Evolutionary conservation across 2,329 filamentous ascomycete genomes (phyloP).

Genomic region (Pseudodiploospora longispora): DNA sequence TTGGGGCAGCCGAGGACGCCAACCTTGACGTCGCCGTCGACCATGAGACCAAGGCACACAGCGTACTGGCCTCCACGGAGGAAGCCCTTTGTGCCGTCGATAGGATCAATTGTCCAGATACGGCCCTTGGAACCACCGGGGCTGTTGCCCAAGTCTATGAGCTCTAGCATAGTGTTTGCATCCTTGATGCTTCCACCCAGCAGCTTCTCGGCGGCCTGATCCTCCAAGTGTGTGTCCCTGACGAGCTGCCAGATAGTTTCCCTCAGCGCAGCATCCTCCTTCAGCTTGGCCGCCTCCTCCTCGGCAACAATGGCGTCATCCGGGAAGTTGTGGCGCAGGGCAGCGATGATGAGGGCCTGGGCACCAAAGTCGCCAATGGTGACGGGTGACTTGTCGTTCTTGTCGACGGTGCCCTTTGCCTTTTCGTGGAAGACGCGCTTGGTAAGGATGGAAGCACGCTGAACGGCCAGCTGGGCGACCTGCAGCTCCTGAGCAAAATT

Average conservation of each 20-base stretch:
- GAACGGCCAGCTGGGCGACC: constrained; percentile 80
- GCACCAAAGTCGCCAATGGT: constrained; percentile 98
- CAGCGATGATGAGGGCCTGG: constrained; percentile 89
- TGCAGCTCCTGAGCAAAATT: constrained; percentile 69
- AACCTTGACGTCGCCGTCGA: constrained; percentile 88
- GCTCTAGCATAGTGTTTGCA: constrained; percentile 57
- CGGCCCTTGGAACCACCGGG: constrained; percentile 64
- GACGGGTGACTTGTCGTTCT: constrained; percentile 92
- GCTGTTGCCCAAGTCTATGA: constrained; percentile 62
- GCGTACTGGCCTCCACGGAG: constrained; percentile 94
- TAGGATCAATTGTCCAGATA: constrained; percentile 95
- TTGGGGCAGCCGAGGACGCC: constrained; percentile 95
- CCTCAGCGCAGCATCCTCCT: constrained; percentile 60
- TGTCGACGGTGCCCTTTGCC: constrained; percentile 82
- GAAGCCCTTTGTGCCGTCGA: constrained; percentile 97
- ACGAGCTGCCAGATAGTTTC: constrained; percentile 75
- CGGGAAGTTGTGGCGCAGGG: constrained; percentile 84
- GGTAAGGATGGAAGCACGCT: constrained; percentile 57
- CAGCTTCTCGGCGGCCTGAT: constrained; percentile 49
- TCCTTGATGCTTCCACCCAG: constrained; percentile 60
- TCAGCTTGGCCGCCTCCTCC: constrained; percentile 79
- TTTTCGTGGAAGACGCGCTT: constrained; percentile 62
- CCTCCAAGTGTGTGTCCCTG: constrained; percentile 57
- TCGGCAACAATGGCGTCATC: constrained; percentile 87
- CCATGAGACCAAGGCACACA: constrained; percentile 84